These are phyloP conservation scores for Xylaria sp. DNA, from an alignment of 2,329 filamentous ascomycete genomes.

Conservation along the genomic window DNA sequence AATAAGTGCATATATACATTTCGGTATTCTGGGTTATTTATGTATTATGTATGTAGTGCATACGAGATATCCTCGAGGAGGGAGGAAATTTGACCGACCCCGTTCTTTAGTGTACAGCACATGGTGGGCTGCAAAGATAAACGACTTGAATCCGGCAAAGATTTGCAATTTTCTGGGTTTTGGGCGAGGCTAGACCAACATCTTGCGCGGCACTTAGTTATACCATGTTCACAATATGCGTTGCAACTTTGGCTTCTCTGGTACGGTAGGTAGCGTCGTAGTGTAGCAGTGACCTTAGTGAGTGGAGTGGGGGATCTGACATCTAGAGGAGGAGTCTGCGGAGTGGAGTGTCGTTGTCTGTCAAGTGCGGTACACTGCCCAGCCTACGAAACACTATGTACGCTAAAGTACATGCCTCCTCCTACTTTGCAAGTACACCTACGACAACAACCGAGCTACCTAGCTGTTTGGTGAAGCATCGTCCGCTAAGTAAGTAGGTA, in stretches of 20 bases:
- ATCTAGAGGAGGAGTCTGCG: slow-evolving; percentile 8
- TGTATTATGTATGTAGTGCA: neutral
- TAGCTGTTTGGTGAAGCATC: slow-evolving; percentile 17
- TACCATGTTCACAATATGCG: slow-evolving; percentile 27
- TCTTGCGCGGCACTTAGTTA: slow-evolving; percentile 26
- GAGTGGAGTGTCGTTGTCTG: neutral
- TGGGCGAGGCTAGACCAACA: slow-evolving; percentile 33
- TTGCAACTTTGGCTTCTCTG: slow-evolving; percentile 30
- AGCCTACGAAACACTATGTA: too few relatives aligned
- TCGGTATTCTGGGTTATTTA: neutral
- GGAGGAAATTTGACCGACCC: slow-evolving; percentile 11
- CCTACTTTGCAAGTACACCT: too few relatives aligned
- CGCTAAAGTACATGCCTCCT: too few relatives aligned
- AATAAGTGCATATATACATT: slow-evolving; percentile 3
- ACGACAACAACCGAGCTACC: neutral
- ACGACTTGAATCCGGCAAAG: slow-evolving; percentile 27
- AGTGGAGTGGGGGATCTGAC: slow-evolving; percentile 28
- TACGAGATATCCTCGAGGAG: neutral
- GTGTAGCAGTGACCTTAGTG: neutral
- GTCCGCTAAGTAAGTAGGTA: neutral
- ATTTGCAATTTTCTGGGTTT: slow-evolving; percentile 23
- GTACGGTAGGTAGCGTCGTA: slow-evolving; percentile 26
- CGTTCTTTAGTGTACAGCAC: slow-evolving; percentile 12
- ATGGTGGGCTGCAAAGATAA: slow-evolving; percentile 20
- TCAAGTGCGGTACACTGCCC: neutral